Evolutionary conservation across 192 early-diverging fungal species (phyloP).

Genomic region (Entomortierella lignicola): DNA sequence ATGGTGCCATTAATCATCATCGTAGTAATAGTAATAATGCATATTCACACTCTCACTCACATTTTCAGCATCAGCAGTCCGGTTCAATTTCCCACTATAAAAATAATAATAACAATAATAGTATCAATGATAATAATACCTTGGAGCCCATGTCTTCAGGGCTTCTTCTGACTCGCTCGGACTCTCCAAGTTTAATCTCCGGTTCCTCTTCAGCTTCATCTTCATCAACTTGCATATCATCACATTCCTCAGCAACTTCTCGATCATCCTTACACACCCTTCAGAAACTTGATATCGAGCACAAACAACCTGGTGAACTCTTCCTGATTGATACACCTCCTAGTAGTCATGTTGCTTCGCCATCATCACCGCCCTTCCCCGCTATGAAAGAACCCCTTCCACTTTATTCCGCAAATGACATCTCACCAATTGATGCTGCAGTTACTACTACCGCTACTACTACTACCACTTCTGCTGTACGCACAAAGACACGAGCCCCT

Average conservation of each 20-base stretch:
- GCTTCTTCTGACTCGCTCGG: constrained; percentile 19
- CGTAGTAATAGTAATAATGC: no score
- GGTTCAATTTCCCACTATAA: constrained; percentile 4
- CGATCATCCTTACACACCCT: background rate
- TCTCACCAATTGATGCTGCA: no score
- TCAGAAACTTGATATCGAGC: constrained; percentile 8
- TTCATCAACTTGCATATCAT: constrained; percentile 1
- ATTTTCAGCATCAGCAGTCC: background rate
- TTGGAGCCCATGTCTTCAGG: constrained; percentile 12
- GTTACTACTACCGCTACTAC: background rate
- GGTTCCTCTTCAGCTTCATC: constrained; percentile 19
- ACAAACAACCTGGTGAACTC: constrained; percentile 4
- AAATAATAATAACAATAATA: no score
- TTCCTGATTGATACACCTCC: constrained; percentile 37
- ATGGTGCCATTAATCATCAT: no score
- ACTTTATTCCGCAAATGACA: background rate
- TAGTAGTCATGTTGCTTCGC: constrained; percentile 36
- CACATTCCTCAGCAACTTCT: background rate
- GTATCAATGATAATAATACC: background rate
- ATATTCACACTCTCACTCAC: background rate
- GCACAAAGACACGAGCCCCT: constrained; percentile 2
- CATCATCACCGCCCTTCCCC: constrained; percentile 30
- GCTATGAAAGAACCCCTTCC: background rate
- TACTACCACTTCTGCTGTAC: background rate
- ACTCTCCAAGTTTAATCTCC: constrained; percentile 11